Conservation (phyloP, 164 flowering plant genomes). For the Vitis rotundifolia region DNA sequence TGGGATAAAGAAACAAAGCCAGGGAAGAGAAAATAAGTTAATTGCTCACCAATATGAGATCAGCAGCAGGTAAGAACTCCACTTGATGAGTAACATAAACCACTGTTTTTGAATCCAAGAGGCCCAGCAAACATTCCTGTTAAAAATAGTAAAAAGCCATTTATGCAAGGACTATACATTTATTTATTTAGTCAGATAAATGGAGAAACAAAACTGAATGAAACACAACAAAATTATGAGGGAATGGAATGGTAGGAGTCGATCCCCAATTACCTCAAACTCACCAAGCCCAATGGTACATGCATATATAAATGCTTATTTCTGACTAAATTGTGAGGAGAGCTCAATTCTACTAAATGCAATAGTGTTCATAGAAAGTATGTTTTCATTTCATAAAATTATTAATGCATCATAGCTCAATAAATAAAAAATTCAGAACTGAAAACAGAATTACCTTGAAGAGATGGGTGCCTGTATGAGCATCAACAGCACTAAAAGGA, state of each 20-base stretch:
- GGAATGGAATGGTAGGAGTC: neutral
- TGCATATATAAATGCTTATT: neutral
- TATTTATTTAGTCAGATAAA: neutral
- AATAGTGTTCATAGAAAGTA: neutral
- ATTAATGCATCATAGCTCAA: neutral
- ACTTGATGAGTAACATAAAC: constrained; percentile 75
- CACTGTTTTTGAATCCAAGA: constrained; percentile 59
- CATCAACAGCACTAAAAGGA: constrained; percentile 77
- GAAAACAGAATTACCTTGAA: constrained; percentile 5
- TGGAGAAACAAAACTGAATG: neutral
- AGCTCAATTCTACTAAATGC: neutral
- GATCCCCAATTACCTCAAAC: neutral
- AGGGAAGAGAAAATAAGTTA: neutral
- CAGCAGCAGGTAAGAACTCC: constrained; percentile 70
- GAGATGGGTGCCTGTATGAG: constrained; percentile 45
- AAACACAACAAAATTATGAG: too few relatives aligned
- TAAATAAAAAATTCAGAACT: too few relatives aligned
- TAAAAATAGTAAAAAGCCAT: neutral
- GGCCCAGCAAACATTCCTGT: constrained; percentile 63
- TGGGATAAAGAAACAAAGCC: neutral
- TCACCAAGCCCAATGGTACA: neutral
- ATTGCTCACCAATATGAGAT: constrained; percentile 53
- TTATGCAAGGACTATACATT: neutral
- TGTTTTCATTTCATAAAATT: too few relatives aligned
- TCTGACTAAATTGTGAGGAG: too few relatives aligned